Percentiles rank a stretch among this genome's conserved stretches.
These are phyloP conservation scores for Spathaspora sp. DNA, from an alignment of 1,139 yeast species.

Conservation along the genomic window DNA sequence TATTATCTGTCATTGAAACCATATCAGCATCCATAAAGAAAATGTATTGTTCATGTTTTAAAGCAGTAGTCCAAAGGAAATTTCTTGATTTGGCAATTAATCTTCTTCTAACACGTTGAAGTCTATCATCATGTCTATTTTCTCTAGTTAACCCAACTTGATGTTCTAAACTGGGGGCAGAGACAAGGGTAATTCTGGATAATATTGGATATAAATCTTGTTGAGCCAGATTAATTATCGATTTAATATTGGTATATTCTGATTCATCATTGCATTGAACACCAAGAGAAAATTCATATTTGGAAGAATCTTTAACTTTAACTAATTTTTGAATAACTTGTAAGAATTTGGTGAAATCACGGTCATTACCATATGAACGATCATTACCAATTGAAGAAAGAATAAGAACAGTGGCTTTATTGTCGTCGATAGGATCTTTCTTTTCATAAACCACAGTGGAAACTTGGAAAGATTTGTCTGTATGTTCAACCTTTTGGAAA, in stretches of 20 bases:
- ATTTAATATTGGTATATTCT: slow-evolving; percentile 24
- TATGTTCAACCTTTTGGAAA: not conserved
- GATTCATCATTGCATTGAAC: slow-evolving; percentile 25
- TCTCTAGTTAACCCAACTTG: slow-evolving; percentile 18
- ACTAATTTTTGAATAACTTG: slow-evolving; percentile 20
- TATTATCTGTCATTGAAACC: slow-evolving; percentile 20
- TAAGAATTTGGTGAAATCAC: slow-evolving; percentile 24
- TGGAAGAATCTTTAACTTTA: slow-evolving; percentile 10
- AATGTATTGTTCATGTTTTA: slow-evolving; percentile 28
- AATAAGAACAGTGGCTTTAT: slow-evolving; percentile 22
- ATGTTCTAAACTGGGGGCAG: slow-evolving; percentile 32
- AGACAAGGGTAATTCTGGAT: slow-evolving; percentile 23
- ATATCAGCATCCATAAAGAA: slow-evolving; percentile 43
- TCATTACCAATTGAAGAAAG: slow-evolving; percentile 25
- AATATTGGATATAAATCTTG: slow-evolving; percentile 15
- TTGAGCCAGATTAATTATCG: slow-evolving; percentile 16
- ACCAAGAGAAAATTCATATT: slow-evolving; percentile 24
- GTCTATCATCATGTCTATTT: slow-evolving; percentile 25
- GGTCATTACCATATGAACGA: slow-evolving; percentile 29
- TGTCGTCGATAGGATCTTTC: slow-evolving; percentile 3
- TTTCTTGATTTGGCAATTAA: slow-evolving; percentile 34
- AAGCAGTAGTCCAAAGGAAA: slow-evolving; percentile 25
- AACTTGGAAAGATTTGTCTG: not conserved
- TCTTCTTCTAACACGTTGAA: slow-evolving; percentile 32
- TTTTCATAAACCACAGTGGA: not conserved